A percentile compares a stretch with the other conserved stretches of the same genome.
These are phyloP conservation scores for Inga oerstediana DNA, from an alignment of 306 rosid species.

Conservation along the genomic window DNA sequence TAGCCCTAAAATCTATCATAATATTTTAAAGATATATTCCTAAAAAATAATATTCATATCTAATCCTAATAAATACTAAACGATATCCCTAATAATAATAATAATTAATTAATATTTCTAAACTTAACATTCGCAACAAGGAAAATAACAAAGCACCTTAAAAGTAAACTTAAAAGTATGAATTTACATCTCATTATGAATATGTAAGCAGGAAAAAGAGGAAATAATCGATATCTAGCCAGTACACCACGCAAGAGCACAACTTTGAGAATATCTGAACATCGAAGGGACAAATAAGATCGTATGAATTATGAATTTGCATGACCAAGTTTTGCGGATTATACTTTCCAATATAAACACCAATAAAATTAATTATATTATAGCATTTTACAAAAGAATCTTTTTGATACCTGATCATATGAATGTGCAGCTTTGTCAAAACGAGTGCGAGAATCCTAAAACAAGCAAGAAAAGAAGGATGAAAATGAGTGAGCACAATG, in stretches of 20 bases:
- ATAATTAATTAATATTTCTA: too few relatives aligned
- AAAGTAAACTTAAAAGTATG: slow-evolving; percentile 18
- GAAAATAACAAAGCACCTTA: slow-evolving; percentile 14
- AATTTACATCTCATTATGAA: slow-evolving; percentile 9
- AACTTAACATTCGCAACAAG: too few relatives aligned
- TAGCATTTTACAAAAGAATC: slow-evolving; percentile 19
- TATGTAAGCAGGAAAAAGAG: background rate
- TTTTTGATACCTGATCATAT: slow-evolving; percentile 84
- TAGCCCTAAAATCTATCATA: too few relatives aligned
- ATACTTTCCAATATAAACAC: slow-evolving; percentile 13
- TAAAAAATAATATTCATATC: too few relatives aligned
- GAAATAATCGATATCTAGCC: background rate
- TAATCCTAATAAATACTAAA: too few relatives aligned
- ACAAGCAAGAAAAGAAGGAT: slow-evolving; percentile 34
- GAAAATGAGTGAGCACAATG: slow-evolving; percentile 14
- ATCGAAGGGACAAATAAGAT: slow-evolving; percentile 29
- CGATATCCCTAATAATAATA: too few relatives aligned
- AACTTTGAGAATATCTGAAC: slow-evolving; percentile 13
- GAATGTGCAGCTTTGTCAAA: slow-evolving; percentile 79
- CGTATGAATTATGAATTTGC: slow-evolving; percentile 14
- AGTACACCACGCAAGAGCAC: background rate
- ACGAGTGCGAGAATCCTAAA: slow-evolving; percentile 79
- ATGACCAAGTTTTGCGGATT: slow-evolving; percentile 13
- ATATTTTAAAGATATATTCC: too few relatives aligned
- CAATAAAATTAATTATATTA: slow-evolving; percentile 2